These are phyloP conservation scores for Gamsiella multidivaricata DNA, from an alignment of 192 early-diverging fungal species.

Conservation along the genomic window DNA sequence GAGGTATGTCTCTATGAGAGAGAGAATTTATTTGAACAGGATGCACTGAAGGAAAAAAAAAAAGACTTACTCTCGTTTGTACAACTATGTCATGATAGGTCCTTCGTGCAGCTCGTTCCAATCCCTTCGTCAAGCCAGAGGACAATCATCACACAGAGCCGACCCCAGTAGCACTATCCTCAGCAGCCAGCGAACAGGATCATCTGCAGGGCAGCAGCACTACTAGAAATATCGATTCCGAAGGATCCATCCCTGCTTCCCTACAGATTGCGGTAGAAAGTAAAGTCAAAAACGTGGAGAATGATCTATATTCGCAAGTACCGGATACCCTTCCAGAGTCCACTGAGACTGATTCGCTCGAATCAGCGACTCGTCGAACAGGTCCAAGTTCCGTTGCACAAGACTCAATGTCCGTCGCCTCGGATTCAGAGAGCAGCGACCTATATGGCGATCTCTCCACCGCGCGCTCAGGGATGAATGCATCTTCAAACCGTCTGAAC, in stretches of 20 bases:
- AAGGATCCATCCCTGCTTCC: neutral
- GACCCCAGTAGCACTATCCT: neutral
- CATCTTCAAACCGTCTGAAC: constrained; percentile 40
- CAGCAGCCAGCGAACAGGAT: neutral
- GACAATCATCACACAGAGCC: neutral
- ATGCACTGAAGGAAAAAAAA: no score
- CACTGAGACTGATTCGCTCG: constrained; percentile 1
- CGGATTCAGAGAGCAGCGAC: constrained; percentile 35
- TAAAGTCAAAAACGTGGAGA: no score
- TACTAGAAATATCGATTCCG: neutral
- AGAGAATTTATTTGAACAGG: no score
- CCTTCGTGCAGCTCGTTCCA: neutral
- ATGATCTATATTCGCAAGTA: no score
- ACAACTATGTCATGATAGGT: neutral
- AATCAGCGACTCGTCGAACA: neutral
- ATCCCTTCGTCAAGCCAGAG: neutral
- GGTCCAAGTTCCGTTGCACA: neutral
- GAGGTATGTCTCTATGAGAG: constrained; percentile 19
- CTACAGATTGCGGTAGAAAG: no score
- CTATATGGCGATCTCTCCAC: constrained; percentile 47
- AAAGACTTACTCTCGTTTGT: neutral
- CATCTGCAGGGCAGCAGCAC: neutral
- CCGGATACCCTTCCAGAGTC: neutral
- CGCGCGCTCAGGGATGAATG: constrained; percentile 12
- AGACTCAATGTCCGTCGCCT: neutral